Evolutionary conservation across 2,329 filamentous ascomycete genomes (phyloP).

Genomic region (Colletotrichum ledebouriae): DNA sequence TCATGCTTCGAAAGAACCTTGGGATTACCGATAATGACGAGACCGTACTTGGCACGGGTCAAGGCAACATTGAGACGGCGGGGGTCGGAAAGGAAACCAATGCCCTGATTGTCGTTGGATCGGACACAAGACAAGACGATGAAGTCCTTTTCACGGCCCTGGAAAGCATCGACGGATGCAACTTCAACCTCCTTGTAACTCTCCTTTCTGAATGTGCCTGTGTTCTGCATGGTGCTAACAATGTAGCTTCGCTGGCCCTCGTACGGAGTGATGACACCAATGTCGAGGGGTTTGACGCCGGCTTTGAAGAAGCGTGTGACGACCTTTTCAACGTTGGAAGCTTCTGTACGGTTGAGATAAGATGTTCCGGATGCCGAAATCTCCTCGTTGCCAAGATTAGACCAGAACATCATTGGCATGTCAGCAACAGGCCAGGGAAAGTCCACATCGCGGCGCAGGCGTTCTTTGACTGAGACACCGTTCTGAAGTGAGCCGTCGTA

Average conservation of each 20-base stretch:
- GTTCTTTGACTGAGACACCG: slow-evolving; percentile 89
- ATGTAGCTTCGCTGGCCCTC: slow-evolving; percentile 98
- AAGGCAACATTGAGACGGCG: slow-evolving; percentile 97
- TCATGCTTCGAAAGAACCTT: slow-evolving; percentile 98
- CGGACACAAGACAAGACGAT: slow-evolving; percentile 98
- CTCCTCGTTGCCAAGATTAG: slow-evolving; percentile 96
- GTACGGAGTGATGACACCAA: slow-evolving; percentile 98
- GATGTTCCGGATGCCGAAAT: slow-evolving; percentile 98
- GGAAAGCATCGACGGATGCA: slow-evolving; percentile 97
- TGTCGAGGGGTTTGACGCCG: slow-evolving; percentile 91
- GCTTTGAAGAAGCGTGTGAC: slow-evolving; percentile 99
- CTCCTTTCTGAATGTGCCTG: slow-evolving; percentile 97
- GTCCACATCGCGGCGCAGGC: slow-evolving; percentile 92
- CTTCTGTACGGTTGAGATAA: slow-evolving; percentile 97
- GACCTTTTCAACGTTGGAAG: slow-evolving; percentile 97
- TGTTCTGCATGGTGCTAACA: slow-evolving; percentile 99
- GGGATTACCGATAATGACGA: slow-evolving; percentile 97
- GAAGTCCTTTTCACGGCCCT: slow-evolving; percentile 98
- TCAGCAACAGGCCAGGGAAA: slow-evolving; percentile 97
- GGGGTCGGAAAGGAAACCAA: slow-evolving; percentile 97
- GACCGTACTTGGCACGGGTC: slow-evolving; percentile 95
- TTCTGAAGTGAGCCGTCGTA: slow-evolving; percentile 98
- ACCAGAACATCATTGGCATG: slow-evolving; percentile 99
- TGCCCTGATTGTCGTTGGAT: slow-evolving; percentile 98
- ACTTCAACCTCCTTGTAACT: slow-evolving; percentile 99